Base-by-base conservation (phyloP, 2,329 filamentous ascomycete species). In the Neodidymelliopsis sp. region DNA sequence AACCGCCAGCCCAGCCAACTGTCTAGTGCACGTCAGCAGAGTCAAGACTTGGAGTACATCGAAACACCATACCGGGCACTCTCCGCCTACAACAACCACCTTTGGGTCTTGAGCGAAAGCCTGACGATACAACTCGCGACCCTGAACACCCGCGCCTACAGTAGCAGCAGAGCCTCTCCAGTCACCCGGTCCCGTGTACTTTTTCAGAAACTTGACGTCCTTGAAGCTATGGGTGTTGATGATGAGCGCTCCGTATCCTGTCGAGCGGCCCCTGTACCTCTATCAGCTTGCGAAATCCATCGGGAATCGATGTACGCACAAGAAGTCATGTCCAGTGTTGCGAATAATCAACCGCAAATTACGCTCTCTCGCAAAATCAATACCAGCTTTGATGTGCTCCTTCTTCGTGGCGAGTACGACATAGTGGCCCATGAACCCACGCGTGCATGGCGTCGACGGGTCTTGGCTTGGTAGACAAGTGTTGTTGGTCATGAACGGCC, bases 1-100 rank as follows among this genome's bases (percentile, higher is more conserved):
- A 77, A 1, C 75, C 75, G n/a, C 75, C 75, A 8, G 60, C 72
- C 52, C 72, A 70, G 18, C 70, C 71, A 16, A 75, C 72, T 41
- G 70, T 71, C 63, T 68, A 16, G 10, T 4, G 10, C 11, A 22
- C 2, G 19, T 54, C 46, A 54, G 59, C 43, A 11, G 38, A 31
- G 6, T 10, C 15, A n/a, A 7, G 12, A 8, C 13, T 16, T 13
- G 18, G 11, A 6, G 4, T 9, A 12, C 4, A 10, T 4, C 28
- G 15, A 24, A 12, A 54, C 60, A n/a, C n/a, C n/a, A 24, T 59
- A 69, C 66, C 6, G 69, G 69, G 38, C 70, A 73, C 29, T 72
- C 69, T 52, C 70, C 70, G 35, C 70, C 70, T 22, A 73, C 69
- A 20, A 73, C 63, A 18, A 69, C 65, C 10, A 65, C 61, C 47